Conservation (phyloP, 2,329 filamentous ascomycete species). For the Anisogramma anomala region DNA sequence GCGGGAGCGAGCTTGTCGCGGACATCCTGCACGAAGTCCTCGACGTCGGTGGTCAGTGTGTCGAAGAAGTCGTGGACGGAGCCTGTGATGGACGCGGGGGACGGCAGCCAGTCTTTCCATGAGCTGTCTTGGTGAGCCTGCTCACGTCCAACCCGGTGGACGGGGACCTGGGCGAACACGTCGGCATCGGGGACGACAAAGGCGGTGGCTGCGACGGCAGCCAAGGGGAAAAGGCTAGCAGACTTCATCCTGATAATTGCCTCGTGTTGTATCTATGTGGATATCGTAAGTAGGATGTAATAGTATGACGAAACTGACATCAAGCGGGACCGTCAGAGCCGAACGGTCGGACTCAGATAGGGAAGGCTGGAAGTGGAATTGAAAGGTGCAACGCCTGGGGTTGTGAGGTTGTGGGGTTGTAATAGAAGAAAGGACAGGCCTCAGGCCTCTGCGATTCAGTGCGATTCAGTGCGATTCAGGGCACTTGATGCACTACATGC, state of each 20-base stretch:
- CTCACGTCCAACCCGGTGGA: conserved; percentile 7
- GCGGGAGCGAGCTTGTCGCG: conserved; percentile 8
- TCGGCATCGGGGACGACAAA: conserved; percentile 17
- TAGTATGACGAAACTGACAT: not conserved
- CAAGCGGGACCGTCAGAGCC: conserved; percentile 5
- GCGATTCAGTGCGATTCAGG: no score
- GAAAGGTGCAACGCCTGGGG: no score
- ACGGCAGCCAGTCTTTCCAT: conserved; percentile 14
- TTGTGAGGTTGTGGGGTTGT: no score
- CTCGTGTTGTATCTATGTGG: not conserved
- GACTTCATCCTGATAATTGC: conserved; percentile 16
- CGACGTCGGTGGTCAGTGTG: conserved; percentile 9
- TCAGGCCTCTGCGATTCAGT: no score
- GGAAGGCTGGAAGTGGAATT: no score
- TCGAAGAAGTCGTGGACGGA: conserved; percentile 12
- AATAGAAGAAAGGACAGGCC: no score
- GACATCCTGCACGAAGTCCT: conserved; percentile 12
- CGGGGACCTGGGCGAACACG: conserved; percentile 14
- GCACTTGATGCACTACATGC: no score
- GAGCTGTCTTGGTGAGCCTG: not conserved
- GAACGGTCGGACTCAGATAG: not conserved
- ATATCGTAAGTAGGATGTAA: not conserved
- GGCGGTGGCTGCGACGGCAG: conserved; percentile 16
- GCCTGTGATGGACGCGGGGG: conserved; percentile 9
- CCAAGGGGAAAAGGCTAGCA: conserved; percentile 10